Evolutionary conservation across 2,329 filamentous ascomycete genomes (phyloP).

Genomic region (Myriosclerotinia scirpicola): DNA sequence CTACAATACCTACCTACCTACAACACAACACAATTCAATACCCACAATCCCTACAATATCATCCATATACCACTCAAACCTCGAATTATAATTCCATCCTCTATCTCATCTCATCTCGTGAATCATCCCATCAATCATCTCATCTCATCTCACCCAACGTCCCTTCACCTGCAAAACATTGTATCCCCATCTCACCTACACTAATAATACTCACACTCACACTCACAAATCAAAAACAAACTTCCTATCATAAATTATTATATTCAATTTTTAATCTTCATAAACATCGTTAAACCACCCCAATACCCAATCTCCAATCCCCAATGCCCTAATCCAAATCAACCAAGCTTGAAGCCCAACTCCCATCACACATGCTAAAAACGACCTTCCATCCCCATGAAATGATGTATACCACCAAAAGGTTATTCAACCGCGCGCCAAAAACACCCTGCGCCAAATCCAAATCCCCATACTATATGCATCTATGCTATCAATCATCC

Average conservation of each 20-base stretch:
- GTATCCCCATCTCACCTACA: no score
- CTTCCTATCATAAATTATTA: neutral
- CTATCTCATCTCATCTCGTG: no score
- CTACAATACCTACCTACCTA: no score
- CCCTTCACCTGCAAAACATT: no score
- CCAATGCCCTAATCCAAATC: neutral
- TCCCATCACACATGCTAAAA: conserved; percentile 7
- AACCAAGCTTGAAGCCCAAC: conserved; percentile 14
- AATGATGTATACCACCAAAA: neutral
- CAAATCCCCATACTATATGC: conserved; percentile 2
- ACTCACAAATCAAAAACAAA: neutral
- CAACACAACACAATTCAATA: no score
- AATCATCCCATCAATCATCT: no score
- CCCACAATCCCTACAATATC: no score
- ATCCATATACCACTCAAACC: no score
- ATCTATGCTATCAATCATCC: conserved; percentile 12
- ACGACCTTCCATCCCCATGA: neutral
- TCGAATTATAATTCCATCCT: no score
- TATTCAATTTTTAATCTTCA: conserved; percentile 3
- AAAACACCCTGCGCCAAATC: conserved; percentile 13
- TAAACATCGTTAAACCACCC: neutral
- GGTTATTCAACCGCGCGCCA: conserved; percentile 14
- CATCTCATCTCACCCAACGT: no score
- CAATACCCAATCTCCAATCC: no score
- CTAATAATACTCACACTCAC: neutral